Evolutionary conservation across 164 flowering plant genomes (phyloP), one percentile per base, ranked within the genome.

Genomic region (Tinospora cordifolia): DNA sequence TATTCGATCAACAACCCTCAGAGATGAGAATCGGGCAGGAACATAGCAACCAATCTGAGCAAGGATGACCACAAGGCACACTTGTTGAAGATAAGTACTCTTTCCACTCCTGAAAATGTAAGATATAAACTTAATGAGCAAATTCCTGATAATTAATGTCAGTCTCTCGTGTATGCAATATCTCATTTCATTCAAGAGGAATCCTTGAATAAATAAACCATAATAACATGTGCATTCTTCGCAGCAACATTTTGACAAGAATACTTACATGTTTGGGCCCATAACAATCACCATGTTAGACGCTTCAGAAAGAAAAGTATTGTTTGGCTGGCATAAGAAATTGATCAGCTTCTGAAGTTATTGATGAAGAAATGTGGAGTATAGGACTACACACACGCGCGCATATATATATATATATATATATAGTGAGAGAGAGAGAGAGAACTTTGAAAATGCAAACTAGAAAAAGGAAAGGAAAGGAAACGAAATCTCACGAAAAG

Each of bases 41-140:
- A 92, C 87, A 75, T 95, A 95, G 80, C 99, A 95, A 51, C 99
- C 99, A 75, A 87, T 88, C 81, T 95, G 99, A 72, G 98, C 98
- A 74, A 95, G 97, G 79, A 95, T 90, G 70, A 95, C 86, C 27
- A 88, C 68, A 63, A 95, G 90, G 78, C 99, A 95, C 69, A 92
- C 87, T 88, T 95, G 99, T 76, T 91, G 99, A 71, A 95, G 97
- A 80, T 92, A 95, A 36, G 99, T 92, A 79, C 99, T 95, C 81
- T 95, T 95, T 47, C 99, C 99, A 84, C 99, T 92, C 99, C 99
- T 95, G 82, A 58, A 71, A 10, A 25, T 65, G 75, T 69, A 34
- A 63, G 21, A 17, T 17, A 17, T 2, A 51, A 51, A 51, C 21
- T 15, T 5, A 51, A 51, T 51, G 21, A 51, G 59, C 59, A 51